Conservation (phyloP, 2,329 filamentous ascomycete genomes). For the Penicillium hordei region DNA sequence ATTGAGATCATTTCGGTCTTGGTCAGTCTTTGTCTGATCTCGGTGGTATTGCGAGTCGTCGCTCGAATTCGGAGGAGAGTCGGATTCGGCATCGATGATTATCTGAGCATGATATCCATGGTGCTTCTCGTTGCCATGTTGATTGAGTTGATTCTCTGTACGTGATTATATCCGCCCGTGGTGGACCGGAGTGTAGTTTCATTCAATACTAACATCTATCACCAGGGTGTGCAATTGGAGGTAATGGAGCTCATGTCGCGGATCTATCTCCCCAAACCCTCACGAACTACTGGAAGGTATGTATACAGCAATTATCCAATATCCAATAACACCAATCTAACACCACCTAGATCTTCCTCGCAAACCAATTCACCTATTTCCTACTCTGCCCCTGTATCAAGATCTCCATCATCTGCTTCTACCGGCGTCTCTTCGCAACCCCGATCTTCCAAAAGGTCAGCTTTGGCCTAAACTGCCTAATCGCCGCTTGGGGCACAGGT, state of each 20-base stretch:
- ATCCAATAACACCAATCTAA: background rate
- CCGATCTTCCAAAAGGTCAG: conserved; percentile 29
- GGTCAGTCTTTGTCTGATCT: conserved; percentile 28
- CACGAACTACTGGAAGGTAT: conserved; percentile 34
- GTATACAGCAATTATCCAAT: background rate
- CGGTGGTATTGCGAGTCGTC: conserved; percentile 27
- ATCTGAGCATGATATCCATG: conserved; percentile 30
- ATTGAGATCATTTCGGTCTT: conserved; percentile 34
- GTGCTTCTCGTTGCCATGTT: conserved; percentile 32
- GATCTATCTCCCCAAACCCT: conserved; percentile 24
- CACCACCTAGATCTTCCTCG: conserved; percentile 33
- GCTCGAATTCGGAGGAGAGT: conserved; percentile 33
- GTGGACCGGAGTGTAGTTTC: background rate
- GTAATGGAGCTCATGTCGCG: conserved; percentile 29
- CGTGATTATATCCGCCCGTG: conserved; percentile 7
- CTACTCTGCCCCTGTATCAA: conserved; percentile 34
- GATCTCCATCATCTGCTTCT: conserved; percentile 39
- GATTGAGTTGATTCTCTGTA: conserved; percentile 33
- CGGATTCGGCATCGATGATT: conserved; percentile 33
- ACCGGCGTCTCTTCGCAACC: conserved; percentile 35
- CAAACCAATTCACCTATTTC: conserved; percentile 39
- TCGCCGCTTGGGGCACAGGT: conserved; percentile 29
- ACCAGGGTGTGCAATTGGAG: conserved; percentile 36
- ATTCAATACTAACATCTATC: conserved; percentile 12
- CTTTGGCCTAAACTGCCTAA: conserved; percentile 31